Conservation (phyloP, 2,329 filamentous ascomycete genomes). For the Dactylellina cionopaga region DNA sequence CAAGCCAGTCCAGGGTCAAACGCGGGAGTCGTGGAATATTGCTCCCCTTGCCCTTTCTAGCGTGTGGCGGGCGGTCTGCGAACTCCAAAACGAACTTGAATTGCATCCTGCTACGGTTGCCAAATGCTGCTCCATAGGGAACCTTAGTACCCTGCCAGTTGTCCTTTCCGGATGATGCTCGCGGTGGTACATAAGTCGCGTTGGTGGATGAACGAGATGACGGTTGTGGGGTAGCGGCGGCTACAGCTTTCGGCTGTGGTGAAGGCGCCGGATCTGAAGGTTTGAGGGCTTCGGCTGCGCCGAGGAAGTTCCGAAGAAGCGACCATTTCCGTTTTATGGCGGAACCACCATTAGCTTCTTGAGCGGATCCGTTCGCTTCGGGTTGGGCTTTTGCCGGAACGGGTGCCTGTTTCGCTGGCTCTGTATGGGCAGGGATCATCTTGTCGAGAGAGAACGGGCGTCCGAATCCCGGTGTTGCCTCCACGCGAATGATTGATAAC, state of each 20-base stretch:
- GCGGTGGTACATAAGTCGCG: slow-evolving; percentile 47
- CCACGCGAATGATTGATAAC: slow-evolving; percentile 88
- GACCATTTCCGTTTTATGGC: slow-evolving; percentile 55
- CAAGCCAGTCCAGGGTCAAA: slow-evolving; percentile 74
- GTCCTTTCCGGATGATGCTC: slow-evolving; percentile 30
- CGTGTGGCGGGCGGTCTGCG: slow-evolving; percentile 66
- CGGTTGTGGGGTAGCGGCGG: slow-evolving; percentile 17
- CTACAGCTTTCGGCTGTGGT: slow-evolving; percentile 25
- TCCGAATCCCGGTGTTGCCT: slow-evolving; percentile 67
- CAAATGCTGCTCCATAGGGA: slow-evolving; percentile 55
- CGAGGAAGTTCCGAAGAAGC: slow-evolving; percentile 44
- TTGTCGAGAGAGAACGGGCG: slow-evolving; percentile 47
- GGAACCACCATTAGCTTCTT: slow-evolving; percentile 58
- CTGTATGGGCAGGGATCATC: slow-evolving; percentile 27
- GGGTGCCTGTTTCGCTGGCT: slow-evolving; percentile 10
- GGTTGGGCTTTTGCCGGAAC: slow-evolving; percentile 54
- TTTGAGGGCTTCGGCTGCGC: slow-evolving; percentile 42
- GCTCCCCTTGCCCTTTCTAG: slow-evolving; percentile 65
- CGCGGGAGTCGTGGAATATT: slow-evolving; percentile 74
- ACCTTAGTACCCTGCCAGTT: slow-evolving; percentile 58
- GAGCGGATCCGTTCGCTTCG: slow-evolving; percentile 59
- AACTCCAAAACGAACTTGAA: slow-evolving; percentile 77
- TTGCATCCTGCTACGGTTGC: slow-evolving; percentile 66
- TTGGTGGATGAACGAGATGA: slow-evolving; percentile 54
- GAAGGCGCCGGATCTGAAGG: slow-evolving; percentile 13